A percentile compares a stretch with the other conserved stretches of the same genome.
These are phyloP conservation scores for Parvularia atlantis DNA, from an alignment of 78 protist genomes.

Conservation along the genomic window DNA sequence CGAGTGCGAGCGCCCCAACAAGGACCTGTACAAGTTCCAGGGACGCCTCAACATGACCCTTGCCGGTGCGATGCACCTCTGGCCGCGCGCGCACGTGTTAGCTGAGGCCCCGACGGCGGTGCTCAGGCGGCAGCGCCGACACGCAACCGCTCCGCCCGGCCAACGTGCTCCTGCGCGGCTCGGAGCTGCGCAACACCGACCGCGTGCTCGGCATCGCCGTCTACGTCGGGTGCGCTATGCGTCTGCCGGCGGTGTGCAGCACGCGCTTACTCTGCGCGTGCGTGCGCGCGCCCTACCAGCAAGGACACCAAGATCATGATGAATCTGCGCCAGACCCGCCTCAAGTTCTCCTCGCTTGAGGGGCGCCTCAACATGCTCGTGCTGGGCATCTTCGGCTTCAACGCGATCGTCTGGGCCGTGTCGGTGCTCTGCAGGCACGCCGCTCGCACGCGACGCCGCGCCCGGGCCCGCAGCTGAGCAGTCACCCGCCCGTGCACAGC, in stretches of 20 bases:
- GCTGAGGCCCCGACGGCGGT: too few species aligned
- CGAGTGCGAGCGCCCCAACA: background rate
- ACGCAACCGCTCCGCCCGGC: background rate
- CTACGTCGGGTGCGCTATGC: slow-evolving; percentile 28
- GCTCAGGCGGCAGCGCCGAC: background rate
- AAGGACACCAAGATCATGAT: slow-evolving; percentile 23
- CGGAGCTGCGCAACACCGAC: slow-evolving; percentile 27
- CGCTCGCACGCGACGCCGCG: too few species aligned
- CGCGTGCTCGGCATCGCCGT: slow-evolving; percentile 15
- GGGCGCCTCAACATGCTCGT: slow-evolving; percentile 1
- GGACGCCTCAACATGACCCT: background rate
- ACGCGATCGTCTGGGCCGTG: background rate
- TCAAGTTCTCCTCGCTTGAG: slow-evolving; percentile 27
- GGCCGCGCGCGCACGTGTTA: too few species aligned
- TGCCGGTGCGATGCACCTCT: too few species aligned
- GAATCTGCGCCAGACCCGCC: background rate
- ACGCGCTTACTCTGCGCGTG: too few species aligned
- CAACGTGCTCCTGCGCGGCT: slow-evolving; percentile 22
- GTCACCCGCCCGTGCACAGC: too few species aligned
- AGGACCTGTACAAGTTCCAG: background rate
- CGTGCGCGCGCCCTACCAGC: too few species aligned
- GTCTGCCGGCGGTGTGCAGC: too few species aligned
- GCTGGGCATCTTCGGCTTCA: background rate
- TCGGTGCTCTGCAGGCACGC: background rate
- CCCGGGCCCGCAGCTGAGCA: too few species aligned